phyloP scores from a whole-genome alignment of 148 eudicot species.

The Suaeda aralocaspica region DNA sequence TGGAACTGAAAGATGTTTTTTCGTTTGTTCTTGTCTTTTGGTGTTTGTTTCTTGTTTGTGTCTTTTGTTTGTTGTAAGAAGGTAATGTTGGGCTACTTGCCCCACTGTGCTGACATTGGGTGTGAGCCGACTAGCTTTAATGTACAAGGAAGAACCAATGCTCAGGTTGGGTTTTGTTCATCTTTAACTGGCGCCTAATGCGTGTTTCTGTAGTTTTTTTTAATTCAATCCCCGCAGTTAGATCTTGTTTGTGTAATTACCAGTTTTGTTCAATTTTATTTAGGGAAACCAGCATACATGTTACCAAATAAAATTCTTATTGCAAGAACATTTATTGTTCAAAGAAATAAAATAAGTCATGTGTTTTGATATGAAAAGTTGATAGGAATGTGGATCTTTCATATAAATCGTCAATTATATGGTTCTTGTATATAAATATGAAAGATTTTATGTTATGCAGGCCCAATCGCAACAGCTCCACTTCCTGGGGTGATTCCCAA shows the following conservation, averaged over 20 bases:
- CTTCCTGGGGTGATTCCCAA: conserved; percentile 74
- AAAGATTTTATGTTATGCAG: conserved; percentile 38
- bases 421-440: conserved; percentile 14
- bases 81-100: conserved; percentile 95
- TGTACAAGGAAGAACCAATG: conserved; percentile 77
- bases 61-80: conserved; percentile 85
- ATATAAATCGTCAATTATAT: background rate
- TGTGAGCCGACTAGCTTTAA: conserved; percentile 97
- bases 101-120: conserved; percentile 99
- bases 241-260: conserved; percentile 3
- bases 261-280: background rate
- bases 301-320: background rate
- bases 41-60: conserved; percentile 94
- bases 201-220: conserved; percentile 53
- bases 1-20: conserved; percentile 79
- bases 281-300: background rate
- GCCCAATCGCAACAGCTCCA: conserved; percentile 58
- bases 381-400: background rate
- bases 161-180: conserved; percentile 93
- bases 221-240: background rate
- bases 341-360: background rate
- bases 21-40: conserved; percentile 85
- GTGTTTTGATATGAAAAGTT: background rate
- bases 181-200: conserved; percentile 68
- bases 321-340: background rate